Base-by-base conservation (phyloP, 2,329 filamentous ascomycete genomes). In the Fusarium ambrosium region DNA sequence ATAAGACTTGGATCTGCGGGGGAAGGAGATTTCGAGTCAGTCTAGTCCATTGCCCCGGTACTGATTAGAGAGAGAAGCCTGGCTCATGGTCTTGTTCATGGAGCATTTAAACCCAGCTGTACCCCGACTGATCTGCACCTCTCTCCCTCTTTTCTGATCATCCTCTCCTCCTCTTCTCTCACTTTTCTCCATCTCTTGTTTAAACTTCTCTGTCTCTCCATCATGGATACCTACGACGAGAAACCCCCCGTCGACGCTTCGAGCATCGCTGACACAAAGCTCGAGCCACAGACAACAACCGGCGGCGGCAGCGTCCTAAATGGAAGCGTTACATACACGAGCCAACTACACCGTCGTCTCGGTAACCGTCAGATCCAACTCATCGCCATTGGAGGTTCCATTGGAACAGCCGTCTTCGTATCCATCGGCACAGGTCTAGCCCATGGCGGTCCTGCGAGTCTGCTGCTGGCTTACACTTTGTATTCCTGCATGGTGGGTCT, bases 341-440 rank as follows among this genome's bases (percentile, higher is more conserved):
- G 48, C 20, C 63, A 65, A 24, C 63, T 65, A 16, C 63, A 65
- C 20, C 63, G 63, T 1, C 55, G 56, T 5, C 63, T 65, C 14
- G 63, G 63, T 6, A 65, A 65, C 63, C 63, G 63, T 6, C 63
- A 65, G 32, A 65, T 65, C 18, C 63, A 65, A 7, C 63, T 65
- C 22, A 65, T 65, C 32, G 63, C 63, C 63, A 65, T 65, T 22
- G 63, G 63, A 6, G 63, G 63, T 9, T 65, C 63, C 22, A 53
- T 66, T n/a, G 64, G 64, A 3, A 62, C 43, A 18, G 64, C 43
- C 18, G 43, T 53, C 56, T 66, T 66, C 11, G 64, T 66, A 20
- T 55, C 64, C 7, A 66, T 66, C 64, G 64, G 64, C 4, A 62
- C 58, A 4, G 64, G 58, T 11, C 36, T 66, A 4, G 58, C 58